Percentiles rank a stretch among this genome's conserved stretches.
These are phyloP conservation scores for Penicillium maclennaniae DNA, from an alignment of 495 filamentous ascomycete genomes.

Conservation along the genomic window DNA sequence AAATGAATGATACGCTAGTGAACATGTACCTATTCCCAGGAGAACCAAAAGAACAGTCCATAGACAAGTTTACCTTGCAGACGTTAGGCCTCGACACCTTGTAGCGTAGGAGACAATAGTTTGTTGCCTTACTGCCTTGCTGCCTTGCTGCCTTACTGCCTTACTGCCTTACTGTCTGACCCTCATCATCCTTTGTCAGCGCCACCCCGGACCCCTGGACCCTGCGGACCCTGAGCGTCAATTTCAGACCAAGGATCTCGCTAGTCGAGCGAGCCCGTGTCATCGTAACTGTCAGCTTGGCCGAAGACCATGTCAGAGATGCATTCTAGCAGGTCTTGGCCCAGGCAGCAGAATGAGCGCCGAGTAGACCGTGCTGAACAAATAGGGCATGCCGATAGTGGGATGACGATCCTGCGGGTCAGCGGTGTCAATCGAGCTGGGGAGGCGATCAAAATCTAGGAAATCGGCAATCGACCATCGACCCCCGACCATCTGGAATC, in stretches of 20 bases:
- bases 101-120: background rate
- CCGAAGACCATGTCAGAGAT: background rate
- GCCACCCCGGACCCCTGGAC: background rate
- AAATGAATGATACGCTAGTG: conserved; percentile 23
- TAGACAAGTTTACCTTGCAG: background rate
- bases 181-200: background rate
- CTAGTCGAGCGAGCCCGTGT: background rate
- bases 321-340: background rate
- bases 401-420: background rate
- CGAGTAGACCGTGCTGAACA: background rate
- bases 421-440: background rate
- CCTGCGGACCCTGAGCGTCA: background rate
- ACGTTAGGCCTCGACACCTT: background rate
- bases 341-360: background rate
- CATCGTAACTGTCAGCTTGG: background rate
- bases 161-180: background rate
- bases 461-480: background rate
- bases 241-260: background rate
- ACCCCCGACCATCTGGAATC: background rate
- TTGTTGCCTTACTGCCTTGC: background rate
- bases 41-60: background rate
- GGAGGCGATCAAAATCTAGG: background rate
- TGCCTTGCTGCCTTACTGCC: background rate
- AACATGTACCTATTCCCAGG: conserved; percentile 14
- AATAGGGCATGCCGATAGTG: background rate